A percentile compares a stretch with the other conserved stretches of the same genome.
These are phyloP conservation scores for Catunica adiposa DNA, from an alignment of 2,329 filamentous ascomycete genomes.

Conservation along the genomic window DNA sequence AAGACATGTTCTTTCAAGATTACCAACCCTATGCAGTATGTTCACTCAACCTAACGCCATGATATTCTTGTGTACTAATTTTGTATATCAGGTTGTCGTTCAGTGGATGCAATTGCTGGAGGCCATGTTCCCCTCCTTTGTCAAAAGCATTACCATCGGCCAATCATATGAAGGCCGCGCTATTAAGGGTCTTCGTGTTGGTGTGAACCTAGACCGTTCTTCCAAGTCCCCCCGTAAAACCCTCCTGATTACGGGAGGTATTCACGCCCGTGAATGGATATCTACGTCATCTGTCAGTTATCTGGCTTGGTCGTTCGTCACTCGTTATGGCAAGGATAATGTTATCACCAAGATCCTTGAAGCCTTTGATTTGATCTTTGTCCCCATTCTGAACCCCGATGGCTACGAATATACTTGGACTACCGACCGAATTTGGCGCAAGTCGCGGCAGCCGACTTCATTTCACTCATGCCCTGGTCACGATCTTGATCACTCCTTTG, in stretches of 20 bases:
- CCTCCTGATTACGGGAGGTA: constrained; percentile 65
- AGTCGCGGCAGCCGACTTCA: constrained; percentile 72
- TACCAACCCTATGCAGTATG: constrained; percentile 66
- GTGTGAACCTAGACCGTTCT: constrained; percentile 28
- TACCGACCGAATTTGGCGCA: constrained; percentile 82
- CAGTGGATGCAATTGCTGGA: constrained; percentile 84
- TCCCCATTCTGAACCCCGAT: constrained; percentile 83
- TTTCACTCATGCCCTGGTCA: constrained; percentile 72
- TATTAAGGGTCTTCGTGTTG: constrained; percentile 66
- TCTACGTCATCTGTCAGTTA: constrained; percentile 83
- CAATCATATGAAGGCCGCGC: constrained; percentile 74
- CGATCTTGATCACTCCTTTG: constrained; percentile 77
- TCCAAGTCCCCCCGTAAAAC: constrained; percentile 45
- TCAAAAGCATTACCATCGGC: constrained; percentile 60
- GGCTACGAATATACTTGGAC: constrained; percentile 92
- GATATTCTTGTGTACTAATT: constrained; percentile 10
- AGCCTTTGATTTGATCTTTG: constrained; percentile 71
- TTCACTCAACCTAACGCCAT: background rate
- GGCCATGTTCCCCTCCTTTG: constrained; percentile 75
- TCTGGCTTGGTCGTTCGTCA: constrained; percentile 74
- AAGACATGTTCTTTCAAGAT: constrained; percentile 77
- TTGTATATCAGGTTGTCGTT: constrained; percentile 34
- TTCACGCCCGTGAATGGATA: constrained; percentile 96
- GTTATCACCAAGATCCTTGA: constrained; percentile 63
- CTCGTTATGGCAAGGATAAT: constrained; percentile 56